Evolutionary conservation across 2,329 filamentous ascomycete genomes (phyloP).

Genomic region (Rhexocercosporidium sp.): DNA sequence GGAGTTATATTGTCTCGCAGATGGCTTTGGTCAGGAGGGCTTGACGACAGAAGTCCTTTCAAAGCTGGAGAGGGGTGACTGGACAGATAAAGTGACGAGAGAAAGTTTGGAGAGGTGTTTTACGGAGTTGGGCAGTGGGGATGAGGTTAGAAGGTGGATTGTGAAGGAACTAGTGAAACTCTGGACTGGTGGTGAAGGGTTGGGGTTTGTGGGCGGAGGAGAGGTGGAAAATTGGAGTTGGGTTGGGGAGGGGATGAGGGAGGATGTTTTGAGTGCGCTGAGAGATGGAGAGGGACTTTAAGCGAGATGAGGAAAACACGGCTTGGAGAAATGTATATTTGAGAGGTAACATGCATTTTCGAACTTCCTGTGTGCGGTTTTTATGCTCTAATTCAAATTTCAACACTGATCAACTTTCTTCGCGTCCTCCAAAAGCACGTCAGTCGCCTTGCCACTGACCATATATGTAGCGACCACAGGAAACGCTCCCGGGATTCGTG

Average conservation of each 20-base stretch:
- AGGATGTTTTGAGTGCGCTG: neutral
- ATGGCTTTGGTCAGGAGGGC: neutral
- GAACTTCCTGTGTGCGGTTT: neutral
- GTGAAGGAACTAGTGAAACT: neutral
- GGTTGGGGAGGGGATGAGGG: neutral
- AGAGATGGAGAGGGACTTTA: neutral
- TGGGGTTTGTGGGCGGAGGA: neutral
- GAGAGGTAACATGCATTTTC: too few relatives aligned
- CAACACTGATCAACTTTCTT: neutral
- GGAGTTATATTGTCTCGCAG: neutral
- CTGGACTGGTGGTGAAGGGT: neutral
- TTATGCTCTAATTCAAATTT: neutral
- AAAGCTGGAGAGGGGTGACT: neutral
- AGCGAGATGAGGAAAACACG: neutral
- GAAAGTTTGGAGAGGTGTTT: neutral
- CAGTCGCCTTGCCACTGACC: conserved; percentile 64
- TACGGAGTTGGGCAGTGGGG: neutral
- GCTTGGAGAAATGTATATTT: neutral
- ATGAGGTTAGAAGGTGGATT: neutral
- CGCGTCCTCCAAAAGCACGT: conserved; percentile 49
- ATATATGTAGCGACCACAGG: conserved; percentile 58
- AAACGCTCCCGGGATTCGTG: conserved; percentile 56
- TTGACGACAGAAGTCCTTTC: neutral
- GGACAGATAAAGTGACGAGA: neutral
- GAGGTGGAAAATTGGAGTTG: neutral